Evolutionary conservation across 108 stramenopile species (phyloP), one percentile per base, ranked within the genome.

Genomic region (Cyclotella kingstonii): DNA sequence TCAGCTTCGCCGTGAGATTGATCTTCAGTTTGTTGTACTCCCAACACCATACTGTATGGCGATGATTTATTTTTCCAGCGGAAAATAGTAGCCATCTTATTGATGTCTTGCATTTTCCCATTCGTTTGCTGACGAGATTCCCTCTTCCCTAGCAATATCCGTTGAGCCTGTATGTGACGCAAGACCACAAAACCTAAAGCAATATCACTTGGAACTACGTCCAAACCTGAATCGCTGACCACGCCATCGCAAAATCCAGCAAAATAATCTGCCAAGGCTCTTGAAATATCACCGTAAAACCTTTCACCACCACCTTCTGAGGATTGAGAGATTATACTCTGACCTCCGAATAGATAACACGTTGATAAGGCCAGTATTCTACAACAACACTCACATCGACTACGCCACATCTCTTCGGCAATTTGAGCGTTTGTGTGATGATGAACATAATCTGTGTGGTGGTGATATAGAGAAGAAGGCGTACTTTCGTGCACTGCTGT

Each of bases 331-430:
- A 80, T 60, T 18, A 89, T 70, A 30, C 86, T 82, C 34, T 80
- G 70, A 27, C 93, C 93, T 5, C 93, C 93, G 74, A 94, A 94
- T 33, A 91, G 28, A 57, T 82, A 94, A 40, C 93, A 94, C 2
- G 90, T 94, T 10, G 81, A 68, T 33, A 79, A 48, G 2, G 78
- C 77, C 38, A 88, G 30, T 18, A 84, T 78, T 19, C 82, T 63
- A 61, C 86, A 93, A 31, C 81, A 81, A 8, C 60, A 70, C 15
- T 83, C 67, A 58, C 91, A 93, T 50, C 91, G 68, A 21, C 82
- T 65, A 14, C 71, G 73, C 91, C 91, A 93, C 60, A 90, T 68
- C 60, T 90, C 78, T 51, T 71, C 73, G 14, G 71, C 66, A 28
- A 72, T 74, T 23, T 62, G 50, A 14, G 39, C 60, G 31, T 42